Base-by-base conservation (phyloP, 2,329 filamentous ascomycete species). In the Teratosphaeria epicoccoides region DNA sequence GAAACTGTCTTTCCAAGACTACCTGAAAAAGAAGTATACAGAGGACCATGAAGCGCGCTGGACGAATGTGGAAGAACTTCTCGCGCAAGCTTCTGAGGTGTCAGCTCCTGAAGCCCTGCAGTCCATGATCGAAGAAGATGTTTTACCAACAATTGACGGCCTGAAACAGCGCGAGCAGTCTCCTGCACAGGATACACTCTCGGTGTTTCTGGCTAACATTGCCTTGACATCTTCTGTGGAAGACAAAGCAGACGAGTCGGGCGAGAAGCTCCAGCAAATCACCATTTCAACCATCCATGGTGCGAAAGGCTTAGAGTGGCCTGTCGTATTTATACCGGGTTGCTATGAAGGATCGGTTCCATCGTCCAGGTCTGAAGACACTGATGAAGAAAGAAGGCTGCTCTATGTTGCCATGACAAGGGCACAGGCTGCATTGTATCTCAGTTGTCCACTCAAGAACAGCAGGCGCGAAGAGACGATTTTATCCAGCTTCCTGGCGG, bases 371-470 rank as follows among this genome's bases (percentile, higher is more conserved):
- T 80, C 89, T 1, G 90, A 96, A 45, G 88, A 97, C 64, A 76
- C 78, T 2, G 85, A 91, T 52, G 91, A 98, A 68, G 91, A 98
- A 67, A 78, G 93, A 53, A 78, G 91, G 24, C 71, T 98, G 45
- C 75, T 98, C 0, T 98, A 97, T 62, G 93, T 98, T 12, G 91
- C 90, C 24, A 97, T 98, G 90, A 98, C 91, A 2, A 78, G 91
- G 65, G 91, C 93, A 6, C 84, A 97, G 66, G 84, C 82, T 0
- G 70, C 97, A 25, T 72, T 98, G 1, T 95, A 95, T 61, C 74
- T 97, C 50, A 95, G 88, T 66, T 87, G 82, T 57, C 88, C 90
- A 0, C 68, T 83, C 33, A 83, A 82, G 59, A 83, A 81, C 54
- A 81, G 83, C 6, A 77, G 80, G 51, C 67, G 72, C 24, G 77